phyloP scores from a whole-genome alignment of 1,139 yeast genomes.

The Zygosaccharomyces sapae region DNA sequence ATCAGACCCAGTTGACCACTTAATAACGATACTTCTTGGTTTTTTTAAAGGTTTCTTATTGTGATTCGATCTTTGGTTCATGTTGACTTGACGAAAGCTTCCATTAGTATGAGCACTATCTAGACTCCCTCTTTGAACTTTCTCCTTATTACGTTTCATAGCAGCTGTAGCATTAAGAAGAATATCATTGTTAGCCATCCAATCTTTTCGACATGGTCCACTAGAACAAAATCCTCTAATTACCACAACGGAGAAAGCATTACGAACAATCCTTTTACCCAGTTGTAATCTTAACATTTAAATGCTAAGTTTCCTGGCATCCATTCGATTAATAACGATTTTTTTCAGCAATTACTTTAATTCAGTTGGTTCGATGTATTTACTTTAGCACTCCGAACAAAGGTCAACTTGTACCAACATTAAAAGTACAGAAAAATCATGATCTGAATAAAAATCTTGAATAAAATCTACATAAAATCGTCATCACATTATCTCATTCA shows the following conservation, averaged over 20 bases:
- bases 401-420: neutral
- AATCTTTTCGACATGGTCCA: constrained; percentile 4
- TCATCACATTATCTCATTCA: neutral
- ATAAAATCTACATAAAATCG: neutral
- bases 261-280: constrained; percentile 1
- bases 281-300: constrained; percentile 5
- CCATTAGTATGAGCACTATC: neutral
- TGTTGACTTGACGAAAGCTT: neutral
- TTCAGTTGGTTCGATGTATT: neutral
- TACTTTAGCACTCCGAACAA: neutral
- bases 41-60: neutral
- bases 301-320: neutral
- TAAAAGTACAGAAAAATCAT: too few relatives aligned
- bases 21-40: constrained; percentile 18
- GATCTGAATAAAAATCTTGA: neutral
- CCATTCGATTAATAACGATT: neutral
- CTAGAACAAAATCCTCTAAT: neutral
- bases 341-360: neutral
- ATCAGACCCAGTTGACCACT: constrained; percentile 33
- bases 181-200: constrained; percentile 15
- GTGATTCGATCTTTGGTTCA: neutral
- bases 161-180: constrained; percentile 14
- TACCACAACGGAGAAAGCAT: neutral
- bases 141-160: constrained; percentile 1
- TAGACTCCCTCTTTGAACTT: neutral